Conservation (phyloP, 805 yeast genomes). For the Cyberlindnera mississippiensis region DNA sequence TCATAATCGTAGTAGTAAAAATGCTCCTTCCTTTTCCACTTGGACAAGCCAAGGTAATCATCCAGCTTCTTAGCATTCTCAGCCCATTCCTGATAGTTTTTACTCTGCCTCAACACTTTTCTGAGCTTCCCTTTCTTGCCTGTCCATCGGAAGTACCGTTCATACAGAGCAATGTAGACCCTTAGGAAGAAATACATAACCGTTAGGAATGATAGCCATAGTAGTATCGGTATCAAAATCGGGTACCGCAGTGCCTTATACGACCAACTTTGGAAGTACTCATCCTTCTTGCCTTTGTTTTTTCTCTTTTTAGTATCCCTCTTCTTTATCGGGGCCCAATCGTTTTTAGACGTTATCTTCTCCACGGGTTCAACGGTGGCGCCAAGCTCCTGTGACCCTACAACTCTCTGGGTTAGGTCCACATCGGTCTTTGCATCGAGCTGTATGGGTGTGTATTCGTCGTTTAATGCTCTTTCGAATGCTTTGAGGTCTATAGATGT, state of each 20-base stretch:
- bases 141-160: constrained; percentile 54
- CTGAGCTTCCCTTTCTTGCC: constrained; percentile 52
- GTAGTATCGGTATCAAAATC: constrained; percentile 43
- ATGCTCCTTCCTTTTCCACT: constrained; percentile 59
- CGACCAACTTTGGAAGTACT: constrained; percentile 35
- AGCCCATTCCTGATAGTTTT: constrained; percentile 59
- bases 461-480: constrained; percentile 12
- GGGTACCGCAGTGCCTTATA: constrained; percentile 64
- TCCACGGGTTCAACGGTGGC: constrained; percentile 18
- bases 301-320: constrained; percentile 11
- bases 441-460: constrained; percentile 4
- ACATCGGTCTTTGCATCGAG: constrained; percentile 3
- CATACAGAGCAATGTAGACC: constrained; percentile 58
- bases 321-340: constrained; percentile 39
- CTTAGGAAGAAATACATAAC: constrained; percentile 49
- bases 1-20: constrained; percentile 68
- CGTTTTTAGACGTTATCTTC: constrained; percentile 39
- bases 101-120: constrained; percentile 44
- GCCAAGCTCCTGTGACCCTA: constrained; percentile 10
- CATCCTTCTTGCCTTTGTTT: constrained; percentile 15
- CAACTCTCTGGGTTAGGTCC: constrained; percentile 5
- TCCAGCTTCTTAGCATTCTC: constrained; percentile 56
- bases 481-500: constrained; percentile 16
- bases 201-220: constrained; percentile 53
- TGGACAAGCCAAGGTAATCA: constrained; percentile 49